Conservation (phyloP, 805 yeast genomes). For the Lipomyces yamanashiensis region DNA sequence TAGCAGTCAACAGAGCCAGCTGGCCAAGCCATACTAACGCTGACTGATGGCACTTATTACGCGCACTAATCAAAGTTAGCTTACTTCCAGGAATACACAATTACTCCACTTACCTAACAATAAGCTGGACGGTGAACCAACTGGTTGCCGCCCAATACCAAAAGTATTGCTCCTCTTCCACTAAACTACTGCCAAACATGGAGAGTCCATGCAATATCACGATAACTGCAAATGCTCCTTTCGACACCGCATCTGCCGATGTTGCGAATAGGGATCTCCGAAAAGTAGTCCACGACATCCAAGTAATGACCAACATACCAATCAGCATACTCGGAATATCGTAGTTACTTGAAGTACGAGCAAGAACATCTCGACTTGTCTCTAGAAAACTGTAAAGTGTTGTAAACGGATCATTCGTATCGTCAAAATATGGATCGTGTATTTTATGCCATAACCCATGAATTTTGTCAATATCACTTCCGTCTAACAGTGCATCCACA, state of each 20-base stretch:
- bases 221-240: slow-evolving; percentile 39
- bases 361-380: slow-evolving; percentile 41
- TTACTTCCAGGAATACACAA: too few relatives aligned
- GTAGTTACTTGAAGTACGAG: slow-evolving; percentile 67
- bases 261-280: slow-evolving; percentile 8
- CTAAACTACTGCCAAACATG: slow-evolving; percentile 83
- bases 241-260: neutral
- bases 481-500: neutral
- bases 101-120: slow-evolving; percentile 1
- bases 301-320: slow-evolving; percentile 49
- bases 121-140: slow-evolving; percentile 18
- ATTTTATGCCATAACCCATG: slow-evolving; percentile 26
- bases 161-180: slow-evolving; percentile 94
- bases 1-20: slow-evolving; percentile 54
- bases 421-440: slow-evolving; percentile 1
- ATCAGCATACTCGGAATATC: slow-evolving; percentile 55
- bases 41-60: neutral
- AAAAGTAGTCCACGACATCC: slow-evolving; percentile 28
- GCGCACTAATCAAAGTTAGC: slow-evolving; percentile 3
- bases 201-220: slow-evolving; percentile 54
- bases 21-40: slow-evolving; percentile 37
- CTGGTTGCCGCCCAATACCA: slow-evolving; percentile 83
- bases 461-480: slow-evolving; percentile 20
- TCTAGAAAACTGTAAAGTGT: slow-evolving; percentile 24
- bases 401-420: neutral